Evolutionary conservation across 2,329 filamentous ascomycete species (phyloP).

Genomic region (Neonectria magnoliae): DNA sequence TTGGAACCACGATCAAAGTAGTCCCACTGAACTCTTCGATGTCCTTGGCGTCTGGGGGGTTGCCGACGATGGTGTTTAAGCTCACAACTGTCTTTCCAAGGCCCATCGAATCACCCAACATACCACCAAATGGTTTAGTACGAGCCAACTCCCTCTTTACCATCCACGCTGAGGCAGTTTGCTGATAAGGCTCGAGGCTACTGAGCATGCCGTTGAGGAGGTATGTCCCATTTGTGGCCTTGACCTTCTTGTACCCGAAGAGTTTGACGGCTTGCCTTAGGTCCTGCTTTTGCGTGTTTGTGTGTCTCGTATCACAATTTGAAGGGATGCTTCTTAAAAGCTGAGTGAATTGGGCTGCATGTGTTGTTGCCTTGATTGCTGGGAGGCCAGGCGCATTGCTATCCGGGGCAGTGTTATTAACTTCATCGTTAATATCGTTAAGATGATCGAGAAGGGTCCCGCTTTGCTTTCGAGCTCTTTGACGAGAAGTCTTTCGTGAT

Average conservation of each 20-base stretch:
- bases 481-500: neutral
- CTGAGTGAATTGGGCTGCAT: neutral
- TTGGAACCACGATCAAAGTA: slow-evolving; percentile 49
- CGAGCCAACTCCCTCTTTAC: slow-evolving; percentile 56
- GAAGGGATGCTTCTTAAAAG: slow-evolving; percentile 25
- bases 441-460: neutral
- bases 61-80: slow-evolving; percentile 76
- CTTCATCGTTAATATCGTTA: neutral
- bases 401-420: neutral
- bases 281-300: slow-evolving; percentile 25
- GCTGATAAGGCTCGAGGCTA: slow-evolving; percentile 58
- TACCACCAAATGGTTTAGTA: slow-evolving; percentile 62
- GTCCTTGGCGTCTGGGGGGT: slow-evolving; percentile 56
- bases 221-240: slow-evolving; percentile 15
- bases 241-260: slow-evolving; percentile 36
- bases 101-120: slow-evolving; percentile 72
- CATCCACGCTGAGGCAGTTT: slow-evolving; percentile 65
- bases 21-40: slow-evolving; percentile 45
- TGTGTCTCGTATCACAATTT: slow-evolving; percentile 24
- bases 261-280: slow-evolving; percentile 18
- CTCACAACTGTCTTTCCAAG: slow-evolving; percentile 78
- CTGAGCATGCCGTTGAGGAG: slow-evolving; percentile 31
- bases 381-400: neutral
- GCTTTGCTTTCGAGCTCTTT: slow-evolving; percentile 1
- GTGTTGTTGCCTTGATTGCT: slow-evolving; percentile 7